These are phyloP conservation scores for Oehlia diaphana DNA, from an alignment of 192 early-diverging fungal species.

Conservation along the genomic window DNA sequence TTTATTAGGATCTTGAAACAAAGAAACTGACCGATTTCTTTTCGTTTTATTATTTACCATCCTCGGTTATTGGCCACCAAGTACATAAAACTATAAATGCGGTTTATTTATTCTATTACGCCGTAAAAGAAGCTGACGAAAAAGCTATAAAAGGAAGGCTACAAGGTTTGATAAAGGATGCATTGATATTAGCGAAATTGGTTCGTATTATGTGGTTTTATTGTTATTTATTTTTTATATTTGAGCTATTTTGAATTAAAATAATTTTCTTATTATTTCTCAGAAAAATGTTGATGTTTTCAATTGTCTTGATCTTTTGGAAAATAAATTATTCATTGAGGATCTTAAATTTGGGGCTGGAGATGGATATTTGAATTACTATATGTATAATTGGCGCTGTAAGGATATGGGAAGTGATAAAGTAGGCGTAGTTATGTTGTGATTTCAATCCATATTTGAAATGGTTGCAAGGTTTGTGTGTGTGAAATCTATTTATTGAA, in stretches of 20 bases:
- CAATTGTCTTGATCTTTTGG: constrained; percentile 92
- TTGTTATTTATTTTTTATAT: neutral
- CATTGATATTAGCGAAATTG: constrained; percentile 70
- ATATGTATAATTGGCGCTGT: constrained; percentile 95
- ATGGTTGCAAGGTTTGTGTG: no score
- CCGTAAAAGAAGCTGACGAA: constrained; percentile 45
- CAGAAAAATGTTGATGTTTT: constrained; percentile 88
- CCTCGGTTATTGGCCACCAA: constrained; percentile 78
- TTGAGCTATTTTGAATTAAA: neutral
- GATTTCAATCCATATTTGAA: constrained; percentile 7
- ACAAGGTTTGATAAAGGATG: constrained; percentile 70
- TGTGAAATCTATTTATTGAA: no score
- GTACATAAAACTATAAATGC: constrained; percentile 78
- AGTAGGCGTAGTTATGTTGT: constrained; percentile 91
- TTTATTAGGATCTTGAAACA: constrained; percentile 48
- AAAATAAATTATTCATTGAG: constrained; percentile 78
- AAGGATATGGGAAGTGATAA: constrained; percentile 63
- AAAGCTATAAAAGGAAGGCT: constrained; percentile 57
- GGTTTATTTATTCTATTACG: constrained; percentile 96
- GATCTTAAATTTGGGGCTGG: constrained; percentile 90
- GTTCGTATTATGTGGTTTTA: neutral
- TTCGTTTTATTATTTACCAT: constrained; percentile 96
- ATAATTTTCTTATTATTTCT: neutral
- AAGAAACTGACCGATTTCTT: constrained; percentile 83
- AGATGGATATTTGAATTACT: constrained; percentile 94